phyloP scores from a whole-genome alignment of 495 filamentous ascomycete species.

The Penicillium angulare region DNA sequence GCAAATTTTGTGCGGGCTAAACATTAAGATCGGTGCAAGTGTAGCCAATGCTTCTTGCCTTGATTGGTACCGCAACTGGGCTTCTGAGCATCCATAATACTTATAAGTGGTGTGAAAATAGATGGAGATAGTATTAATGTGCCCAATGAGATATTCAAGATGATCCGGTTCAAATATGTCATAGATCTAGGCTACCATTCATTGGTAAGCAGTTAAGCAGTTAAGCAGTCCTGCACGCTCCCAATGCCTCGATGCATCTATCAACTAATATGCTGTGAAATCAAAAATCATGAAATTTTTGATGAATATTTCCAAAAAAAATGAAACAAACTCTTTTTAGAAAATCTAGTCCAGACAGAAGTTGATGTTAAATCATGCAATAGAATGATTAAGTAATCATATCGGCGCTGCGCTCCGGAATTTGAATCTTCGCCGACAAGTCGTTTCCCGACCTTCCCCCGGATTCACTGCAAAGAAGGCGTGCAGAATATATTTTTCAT shows the following conservation, averaged over 20 bases:
- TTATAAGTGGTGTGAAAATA: not conserved
- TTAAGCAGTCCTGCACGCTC: not conserved
- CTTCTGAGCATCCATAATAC: slow-evolving; percentile 36
- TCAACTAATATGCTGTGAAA: too few relatives aligned
- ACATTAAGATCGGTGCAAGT: slow-evolving; percentile 80
- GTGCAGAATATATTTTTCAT: slow-evolving; percentile 7
- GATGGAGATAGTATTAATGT: slow-evolving; percentile 9
- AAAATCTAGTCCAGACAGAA: not conserved
- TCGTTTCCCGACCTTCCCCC: slow-evolving; percentile 14
- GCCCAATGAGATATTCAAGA: not conserved
- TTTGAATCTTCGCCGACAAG: slow-evolving; percentile 26
- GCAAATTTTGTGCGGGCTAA: slow-evolving; percentile 85
- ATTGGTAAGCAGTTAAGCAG: not conserved
- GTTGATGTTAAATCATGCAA: not conserved
- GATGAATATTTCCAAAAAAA: not conserved
- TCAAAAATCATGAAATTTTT: too few relatives aligned
- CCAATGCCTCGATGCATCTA: too few relatives aligned
- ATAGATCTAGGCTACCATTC: not conserved
- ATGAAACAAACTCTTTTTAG: not conserved
- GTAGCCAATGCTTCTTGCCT: slow-evolving; percentile 83
- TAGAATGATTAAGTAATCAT: slow-evolving; percentile 15
- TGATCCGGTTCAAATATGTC: not conserved
- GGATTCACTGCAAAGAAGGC: slow-evolving; percentile 10
- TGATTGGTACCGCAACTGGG: slow-evolving; percentile 82
- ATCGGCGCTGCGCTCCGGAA: slow-evolving; percentile 20